phyloP scores from a whole-genome alignment of 371 early-diverging fungal genomes.

The Mucor sp. region DNA sequence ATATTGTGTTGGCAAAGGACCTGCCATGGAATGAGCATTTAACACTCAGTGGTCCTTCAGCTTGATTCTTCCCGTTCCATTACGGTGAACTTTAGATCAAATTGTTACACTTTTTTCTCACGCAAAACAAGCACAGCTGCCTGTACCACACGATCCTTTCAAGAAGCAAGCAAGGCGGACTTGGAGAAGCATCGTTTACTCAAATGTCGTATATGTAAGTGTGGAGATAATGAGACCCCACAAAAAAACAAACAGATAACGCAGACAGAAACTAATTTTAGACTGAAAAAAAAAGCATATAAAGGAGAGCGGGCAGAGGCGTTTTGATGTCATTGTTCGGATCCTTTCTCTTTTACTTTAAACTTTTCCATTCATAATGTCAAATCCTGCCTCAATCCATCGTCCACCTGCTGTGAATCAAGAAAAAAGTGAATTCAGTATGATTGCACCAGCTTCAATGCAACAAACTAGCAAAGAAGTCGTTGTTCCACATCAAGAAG shows the following conservation, averaged over 20 bases:
- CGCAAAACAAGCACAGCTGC: constrained; percentile 2
- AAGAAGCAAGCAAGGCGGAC: neutral
- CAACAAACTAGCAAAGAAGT: constrained; percentile 1
- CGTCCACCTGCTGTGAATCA: constrained; percentile 4
- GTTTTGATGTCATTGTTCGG: neutral
- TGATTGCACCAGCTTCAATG: constrained; percentile 4
- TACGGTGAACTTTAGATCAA: constrained; percentile 1
- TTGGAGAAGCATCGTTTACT: neutral
- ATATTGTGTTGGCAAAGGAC: neutral
- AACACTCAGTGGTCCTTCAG: neutral
- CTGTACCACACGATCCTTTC: neutral
- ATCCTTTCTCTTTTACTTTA: constrained; percentile 1
- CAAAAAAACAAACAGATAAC: constrained; percentile 3
- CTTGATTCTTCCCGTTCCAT: neutral
- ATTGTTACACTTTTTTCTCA: constrained; percentile 6
- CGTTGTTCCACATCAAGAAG: constrained; percentile 10
- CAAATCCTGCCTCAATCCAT: constrained; percentile 3
- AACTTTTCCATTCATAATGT: neutral
- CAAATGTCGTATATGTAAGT: neutral
- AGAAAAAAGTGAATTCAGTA: constrained; percentile 7
- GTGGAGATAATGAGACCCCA: constrained; percentile 1
- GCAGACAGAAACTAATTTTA: constrained; percentile 2
- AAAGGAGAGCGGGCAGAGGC: neutral
- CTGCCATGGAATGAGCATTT: neutral
- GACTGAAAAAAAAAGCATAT: neutral